Percentiles rank a stretch among this genome's conserved stretches.
Evolutionary conservation across 805 yeast species (phyloP).

Genomic region (Cyberlindnera bimundalis): DNA sequence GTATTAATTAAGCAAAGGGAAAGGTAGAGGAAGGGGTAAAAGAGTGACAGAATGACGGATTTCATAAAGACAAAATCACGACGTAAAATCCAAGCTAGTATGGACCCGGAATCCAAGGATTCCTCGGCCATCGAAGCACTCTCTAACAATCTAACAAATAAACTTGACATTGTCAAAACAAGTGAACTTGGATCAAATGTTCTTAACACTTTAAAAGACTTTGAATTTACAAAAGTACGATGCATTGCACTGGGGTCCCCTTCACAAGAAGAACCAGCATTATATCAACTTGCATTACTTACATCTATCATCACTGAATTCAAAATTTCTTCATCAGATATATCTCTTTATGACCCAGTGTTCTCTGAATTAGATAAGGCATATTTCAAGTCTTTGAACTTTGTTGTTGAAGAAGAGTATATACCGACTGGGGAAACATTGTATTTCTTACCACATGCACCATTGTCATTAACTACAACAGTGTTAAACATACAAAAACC

Average conservation of each 20-base stretch:
- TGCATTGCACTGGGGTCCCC: conserved; percentile 76
- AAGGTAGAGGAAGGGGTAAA: no score
- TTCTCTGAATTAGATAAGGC: conserved; percentile 45
- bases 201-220: conserved; percentile 13
- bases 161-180: conserved; percentile 20
- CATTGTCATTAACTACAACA: conserved; percentile 47
- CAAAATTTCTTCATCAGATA: conserved; percentile 17
- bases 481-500: conserved; percentile 37
- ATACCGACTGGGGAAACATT: conserved; percentile 29
- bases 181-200: conserved; percentile 32
- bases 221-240: conserved; percentile 37
- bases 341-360: conserved; percentile 65
- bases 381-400: conserved; percentile 29
- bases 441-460: conserved; percentile 76
- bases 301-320: conserved; percentile 35
- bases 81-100: conserved; percentile 4
- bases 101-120: conserved; percentile 9
- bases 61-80: conserved; percentile 7
- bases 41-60: no score
- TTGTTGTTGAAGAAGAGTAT: conserved; percentile 17
- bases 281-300: conserved; percentile 63
- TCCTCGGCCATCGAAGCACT: conserved; percentile 5
- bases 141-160: conserved; percentile 11
- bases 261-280: conserved; percentile 51
- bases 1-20: no score